Base-by-base conservation (phyloP, 306 rosid genomes). In the Dryas octopetala region DNA sequence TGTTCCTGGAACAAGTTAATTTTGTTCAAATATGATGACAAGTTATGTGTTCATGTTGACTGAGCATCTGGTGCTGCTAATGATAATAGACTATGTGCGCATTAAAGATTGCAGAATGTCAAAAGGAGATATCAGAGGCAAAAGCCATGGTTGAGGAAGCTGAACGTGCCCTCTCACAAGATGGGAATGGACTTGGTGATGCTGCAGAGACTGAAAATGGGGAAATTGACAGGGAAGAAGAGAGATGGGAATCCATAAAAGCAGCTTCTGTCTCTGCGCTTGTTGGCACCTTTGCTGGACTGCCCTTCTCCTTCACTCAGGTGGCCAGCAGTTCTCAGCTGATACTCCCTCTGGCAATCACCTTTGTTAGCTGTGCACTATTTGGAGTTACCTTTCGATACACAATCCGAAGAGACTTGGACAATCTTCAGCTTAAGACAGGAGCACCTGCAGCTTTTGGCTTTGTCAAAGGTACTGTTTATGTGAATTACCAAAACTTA, bases 371-470 rank as follows among this genome's bases (percentile, higher is more conserved):
- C 80, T 91, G 91, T 64, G 92, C 92, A 45, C 71, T 91, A 74
- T 93, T 93, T 52, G 98, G 97, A 76, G 83, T 91, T 40, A 91
- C 96, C 59, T 94, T 85, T 43, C 83, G 98, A 61, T 91, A 91
- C 73, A 57, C 93, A 2, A 43, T 90, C 26, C 83, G 98, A 81
- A 88, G 91, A 82, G 83, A 94, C 85, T 74, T 91, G 80, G 91
- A 94, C 59, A 84, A 94, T 65, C 41, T 77, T 81, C 93, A 90
- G 53, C 98, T 94, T 11, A 94, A 94, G 83, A 85, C 97, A 3
- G 98, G 98, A 47, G 74, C 83, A 32, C 83, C 93, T 17, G 96
- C 96, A 38, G 98, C 97, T 54, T 94, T 94, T 61, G 96, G 90
- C 48, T 83, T 94, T 52, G 95, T 91, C 74, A 94, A 91, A 87